A percentile compares a stretch with the other conserved stretches of the same genome.
Evolutionary conservation across 2,329 filamentous ascomycete genomes (phyloP).

Genomic region (Berkeleyomyces rouxiae): DNA sequence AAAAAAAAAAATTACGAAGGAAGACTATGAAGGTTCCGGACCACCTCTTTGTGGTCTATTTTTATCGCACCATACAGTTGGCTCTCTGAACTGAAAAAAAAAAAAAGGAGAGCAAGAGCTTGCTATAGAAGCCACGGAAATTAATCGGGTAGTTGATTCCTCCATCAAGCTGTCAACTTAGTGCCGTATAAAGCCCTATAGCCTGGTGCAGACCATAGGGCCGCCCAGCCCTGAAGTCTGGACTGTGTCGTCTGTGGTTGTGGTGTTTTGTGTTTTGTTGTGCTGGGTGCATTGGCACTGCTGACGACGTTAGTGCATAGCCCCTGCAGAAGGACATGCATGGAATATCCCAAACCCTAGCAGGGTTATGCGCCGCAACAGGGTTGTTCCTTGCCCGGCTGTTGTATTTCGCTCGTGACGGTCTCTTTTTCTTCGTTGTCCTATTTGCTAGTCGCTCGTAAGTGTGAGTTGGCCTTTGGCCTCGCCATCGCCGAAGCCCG

Average conservation of each 20-base stretch:
- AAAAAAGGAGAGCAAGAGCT: too few relatives aligned
- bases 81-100: too few relatives aligned
- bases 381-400: neutral
- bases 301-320: neutral
- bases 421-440: neutral
- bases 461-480: neutral
- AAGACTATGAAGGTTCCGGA: neutral
- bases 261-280: too few relatives aligned
- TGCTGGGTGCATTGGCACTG: neutral
- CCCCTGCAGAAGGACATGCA: neutral
- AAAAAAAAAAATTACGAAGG: too few relatives aligned
- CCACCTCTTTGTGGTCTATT: neutral
- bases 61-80: neutral
- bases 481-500: constrained; percentile 1
- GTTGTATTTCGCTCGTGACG: neutral
- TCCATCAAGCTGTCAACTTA: neutral
- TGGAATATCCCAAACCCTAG: too few relatives aligned
- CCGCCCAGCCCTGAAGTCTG: neutral
- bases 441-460: neutral
- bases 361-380: neutral
- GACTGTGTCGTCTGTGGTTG: too few relatives aligned
- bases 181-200: neutral
- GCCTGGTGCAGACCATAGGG: neutral
- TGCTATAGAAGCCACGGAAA: neutral
- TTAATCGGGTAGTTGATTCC: neutral